phyloP scores from a whole-genome alignment of 495 filamentous ascomycete genomes.

The Penicillium paxilli region DNA sequence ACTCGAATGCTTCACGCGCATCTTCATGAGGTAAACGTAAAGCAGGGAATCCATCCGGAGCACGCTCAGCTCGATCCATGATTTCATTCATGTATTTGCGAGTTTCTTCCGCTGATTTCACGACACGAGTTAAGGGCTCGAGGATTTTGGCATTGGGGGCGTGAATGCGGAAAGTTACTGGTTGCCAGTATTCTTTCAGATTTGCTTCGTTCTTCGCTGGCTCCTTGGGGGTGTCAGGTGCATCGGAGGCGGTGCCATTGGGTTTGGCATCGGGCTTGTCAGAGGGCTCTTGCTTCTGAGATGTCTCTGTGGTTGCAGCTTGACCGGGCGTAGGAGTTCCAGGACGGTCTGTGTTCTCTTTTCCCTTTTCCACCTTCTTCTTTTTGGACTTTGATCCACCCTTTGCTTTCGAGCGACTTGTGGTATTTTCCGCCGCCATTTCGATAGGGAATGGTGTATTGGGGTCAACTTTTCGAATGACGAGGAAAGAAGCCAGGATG shows the following conservation, averaged over 20 bases:
- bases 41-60: constrained; percentile 66
- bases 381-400: constrained; percentile 38
- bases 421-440: constrained; percentile 25
- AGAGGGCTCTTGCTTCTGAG: constrained; percentile 17
- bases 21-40: constrained; percentile 60
- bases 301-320: constrained; percentile 11
- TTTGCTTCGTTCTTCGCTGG: constrained; percentile 21
- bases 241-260: neutral
- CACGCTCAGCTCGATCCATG: constrained; percentile 73
- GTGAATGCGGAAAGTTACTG: constrained; percentile 78
- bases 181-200: constrained; percentile 80
- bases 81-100: constrained; percentile 78
- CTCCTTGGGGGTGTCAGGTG: constrained; percentile 4
- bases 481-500: constrained; percentile 53
- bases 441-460: constrained; percentile 43
- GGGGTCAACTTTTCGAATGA: constrained; percentile 50
- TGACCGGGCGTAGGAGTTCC: constrained; percentile 8
- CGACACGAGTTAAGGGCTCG: constrained; percentile 73
- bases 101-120: constrained; percentile 77
- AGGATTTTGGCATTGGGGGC: constrained; percentile 62
- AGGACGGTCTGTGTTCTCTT: constrained; percentile 7
- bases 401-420: constrained; percentile 32
- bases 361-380: constrained; percentile 27
- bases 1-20: constrained; percentile 23
- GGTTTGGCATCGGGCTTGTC: constrained; percentile 17